A percentile compares a stretch with the other conserved stretches of the same genome.
Evolutionary conservation across 768 basidiomycete species (phyloP).

Genomic region (Pulveroboletus sp.): DNA sequence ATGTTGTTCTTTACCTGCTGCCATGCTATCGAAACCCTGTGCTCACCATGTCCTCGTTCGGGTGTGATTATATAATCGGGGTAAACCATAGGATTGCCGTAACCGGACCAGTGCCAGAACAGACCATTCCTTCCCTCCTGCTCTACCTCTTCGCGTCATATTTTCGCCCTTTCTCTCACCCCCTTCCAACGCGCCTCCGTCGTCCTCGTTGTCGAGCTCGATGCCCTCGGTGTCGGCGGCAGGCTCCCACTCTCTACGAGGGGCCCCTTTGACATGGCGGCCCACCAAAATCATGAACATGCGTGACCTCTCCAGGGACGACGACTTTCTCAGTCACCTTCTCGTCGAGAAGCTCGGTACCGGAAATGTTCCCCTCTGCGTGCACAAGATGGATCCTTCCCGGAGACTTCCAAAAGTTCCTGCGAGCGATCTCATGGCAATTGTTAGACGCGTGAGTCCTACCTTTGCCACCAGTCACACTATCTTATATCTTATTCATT

Average conservation of each 20-base stretch:
- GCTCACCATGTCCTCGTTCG: not conserved
- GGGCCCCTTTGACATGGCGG: conserved; percentile 52
- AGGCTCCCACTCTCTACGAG: conserved; percentile 20
- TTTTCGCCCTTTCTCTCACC: conserved; percentile 15
- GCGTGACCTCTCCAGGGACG: conserved; percentile 84
- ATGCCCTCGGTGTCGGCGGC: conserved; percentile 30
- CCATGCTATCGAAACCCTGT: conserved; percentile 3
- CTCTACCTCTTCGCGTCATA: conserved; percentile 31
- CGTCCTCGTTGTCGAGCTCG: conserved; percentile 25
- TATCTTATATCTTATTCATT: conserved; percentile 24
- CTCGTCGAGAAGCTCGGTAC: conserved; percentile 87
- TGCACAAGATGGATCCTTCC: conserved; percentile 86
- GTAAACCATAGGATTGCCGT: conserved; percentile 21
- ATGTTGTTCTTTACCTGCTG: not conserved
- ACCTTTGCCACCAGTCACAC: conserved; percentile 24
- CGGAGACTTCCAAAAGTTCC: conserved; percentile 74
- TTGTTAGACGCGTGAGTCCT: conserved; percentile 69
- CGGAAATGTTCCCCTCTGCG: conserved; percentile 70
- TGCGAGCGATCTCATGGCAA: conserved; percentile 59
- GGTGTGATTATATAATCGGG: conserved; percentile 21
- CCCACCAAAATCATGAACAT: conserved; percentile 89
- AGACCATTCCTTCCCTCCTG: conserved; percentile 22
- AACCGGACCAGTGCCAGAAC: conserved; percentile 28
- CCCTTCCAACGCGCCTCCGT: conserved; percentile 18
- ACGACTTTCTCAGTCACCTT: conserved; percentile 86